Percentiles rank a stretch among this genome's conserved stretches.
Conservation (phyloP, 2,329 filamentous ascomycete species). For the Sporothrix globosa region DNA sequence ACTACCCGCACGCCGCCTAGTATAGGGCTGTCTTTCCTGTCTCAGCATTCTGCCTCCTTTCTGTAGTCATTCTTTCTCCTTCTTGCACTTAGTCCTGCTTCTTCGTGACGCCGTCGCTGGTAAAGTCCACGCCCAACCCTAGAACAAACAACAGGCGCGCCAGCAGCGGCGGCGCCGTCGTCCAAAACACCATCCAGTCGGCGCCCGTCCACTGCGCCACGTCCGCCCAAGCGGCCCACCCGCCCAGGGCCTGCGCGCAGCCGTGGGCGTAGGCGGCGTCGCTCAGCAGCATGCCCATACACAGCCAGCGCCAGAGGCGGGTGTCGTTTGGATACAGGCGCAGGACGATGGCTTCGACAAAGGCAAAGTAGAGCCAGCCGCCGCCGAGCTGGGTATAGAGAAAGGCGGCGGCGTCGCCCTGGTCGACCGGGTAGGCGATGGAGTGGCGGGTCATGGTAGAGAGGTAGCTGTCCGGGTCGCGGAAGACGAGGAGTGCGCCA, state of each 20-base stretch:
- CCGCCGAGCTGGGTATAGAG: constrained; percentile 43
- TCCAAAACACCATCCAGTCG: constrained; percentile 40
- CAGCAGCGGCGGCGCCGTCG: constrained; percentile 40
- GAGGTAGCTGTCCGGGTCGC: constrained; percentile 40
- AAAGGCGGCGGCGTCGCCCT: constrained; percentile 37
- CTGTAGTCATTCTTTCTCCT: too few species aligned
- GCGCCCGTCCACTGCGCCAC: constrained; percentile 41
- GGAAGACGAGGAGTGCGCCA: constrained; percentile 42
- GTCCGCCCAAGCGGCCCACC: constrained; percentile 40
- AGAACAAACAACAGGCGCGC: constrained; percentile 42
- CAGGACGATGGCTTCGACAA: constrained; percentile 46
- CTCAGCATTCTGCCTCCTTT: too few species aligned
- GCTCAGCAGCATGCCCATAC: constrained; percentile 45
- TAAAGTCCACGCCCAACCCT: constrained; percentile 39
- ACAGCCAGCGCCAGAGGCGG: constrained; percentile 45
- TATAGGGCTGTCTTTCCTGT: background rate
- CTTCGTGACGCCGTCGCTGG: background rate
- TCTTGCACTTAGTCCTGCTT: background rate
- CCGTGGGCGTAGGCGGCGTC: constrained; percentile 42
- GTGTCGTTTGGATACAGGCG: constrained; percentile 41
- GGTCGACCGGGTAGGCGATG: constrained; percentile 29
- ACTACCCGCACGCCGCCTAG: too few species aligned
- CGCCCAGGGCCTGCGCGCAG: constrained; percentile 44
- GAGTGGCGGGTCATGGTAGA: constrained; percentile 41
- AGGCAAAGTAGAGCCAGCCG: constrained; percentile 46